Evolutionary conservation across 2,329 filamentous ascomycete genomes (phyloP).

Genomic region (Neofusicoccum laricinum): DNA sequence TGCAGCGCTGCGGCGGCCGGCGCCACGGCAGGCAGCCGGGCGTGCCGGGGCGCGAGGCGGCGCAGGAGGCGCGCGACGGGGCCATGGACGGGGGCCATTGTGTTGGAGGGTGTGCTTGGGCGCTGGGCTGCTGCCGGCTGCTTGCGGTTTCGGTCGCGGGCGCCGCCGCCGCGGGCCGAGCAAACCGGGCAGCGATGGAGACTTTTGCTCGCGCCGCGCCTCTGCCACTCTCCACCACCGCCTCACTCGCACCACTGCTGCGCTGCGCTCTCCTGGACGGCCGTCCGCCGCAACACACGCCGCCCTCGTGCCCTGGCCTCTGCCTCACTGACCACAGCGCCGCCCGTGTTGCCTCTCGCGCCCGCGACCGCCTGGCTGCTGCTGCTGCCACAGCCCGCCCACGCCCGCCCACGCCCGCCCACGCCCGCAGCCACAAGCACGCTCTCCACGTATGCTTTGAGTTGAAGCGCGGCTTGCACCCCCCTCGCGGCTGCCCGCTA

Average conservation of each 20-base stretch:
- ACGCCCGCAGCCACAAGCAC: constrained; percentile 14
- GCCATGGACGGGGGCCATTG: not conserved
- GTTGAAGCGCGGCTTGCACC: constrained; percentile 21
- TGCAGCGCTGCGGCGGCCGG: not conserved
- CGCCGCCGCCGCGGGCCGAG: constrained; percentile 18
- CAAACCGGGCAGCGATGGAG: not conserved
- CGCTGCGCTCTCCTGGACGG: not conserved
- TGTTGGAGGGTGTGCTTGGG: not conserved
- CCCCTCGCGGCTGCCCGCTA: constrained; percentile 25
- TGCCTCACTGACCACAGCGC: constrained; percentile 8
- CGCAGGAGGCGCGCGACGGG: not conserved
- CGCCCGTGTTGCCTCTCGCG: constrained; percentile 7
- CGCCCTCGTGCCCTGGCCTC: constrained; percentile 2
- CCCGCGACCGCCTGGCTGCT: not conserved
- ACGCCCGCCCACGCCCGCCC: too few relatives aligned
- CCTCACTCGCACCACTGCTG: not conserved
- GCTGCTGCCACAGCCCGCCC: not conserved
- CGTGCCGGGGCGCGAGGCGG: not conserved
- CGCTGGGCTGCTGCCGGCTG: not conserved
- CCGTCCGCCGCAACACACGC: constrained; percentile 5
- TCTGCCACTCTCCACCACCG: not conserved
- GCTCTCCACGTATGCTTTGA: constrained; percentile 27
- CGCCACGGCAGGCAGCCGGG: not conserved
- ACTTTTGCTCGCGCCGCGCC: constrained; percentile 12
- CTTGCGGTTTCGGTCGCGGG: not conserved